Base-by-base conservation (phyloP, 1,139 yeast species). In the Ashbya aceris region DNA sequence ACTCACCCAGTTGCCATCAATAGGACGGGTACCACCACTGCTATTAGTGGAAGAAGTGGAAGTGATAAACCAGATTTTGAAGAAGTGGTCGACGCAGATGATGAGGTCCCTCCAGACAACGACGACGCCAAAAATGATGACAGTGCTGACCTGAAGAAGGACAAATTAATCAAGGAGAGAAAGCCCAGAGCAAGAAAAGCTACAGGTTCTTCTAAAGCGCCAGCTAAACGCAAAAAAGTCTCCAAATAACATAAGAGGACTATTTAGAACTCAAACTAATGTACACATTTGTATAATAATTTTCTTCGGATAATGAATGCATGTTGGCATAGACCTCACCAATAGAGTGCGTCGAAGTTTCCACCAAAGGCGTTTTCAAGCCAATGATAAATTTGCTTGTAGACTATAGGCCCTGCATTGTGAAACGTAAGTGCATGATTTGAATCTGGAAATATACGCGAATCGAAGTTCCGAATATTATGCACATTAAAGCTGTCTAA, bases 391-490 rank as follows among this genome's bases (percentile, higher is more conserved):
- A 91, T 65, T 63, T 82, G 82, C 52, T 82, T 93, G 58, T 76
- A 89, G 2, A 91, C 82, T 30, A 87, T 71, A 9, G 68, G 65
- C 55, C 79, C 76, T 12, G 95, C 95, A 56, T 86, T 84, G 62
- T 91, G 94, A 61, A 73, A 82, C 40, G 62, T 62, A 40, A 91
- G 91, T 38, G 80, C 70, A 61, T 91, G 99, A 57, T 89, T 94
- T 31, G 93, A 83, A 60, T 93, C 98, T 0, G 98, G 96, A 67
- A 85, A 91, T 27, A 89, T 75, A 49, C 83, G 93, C 56, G 87
- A 73, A 54, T 91, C 99, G 59, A 83, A 91, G 62, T 91, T 91
- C 52, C 82, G 87, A 8, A 86, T 74, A 7, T 68, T 69, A 14
- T 68, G 65, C 41, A 73, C 38, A 55, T 86, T 82, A 40, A 91